Conservation (phyloP, 371 early-diverging fungal species). For the Encephalitozoon hellem region DNA sequence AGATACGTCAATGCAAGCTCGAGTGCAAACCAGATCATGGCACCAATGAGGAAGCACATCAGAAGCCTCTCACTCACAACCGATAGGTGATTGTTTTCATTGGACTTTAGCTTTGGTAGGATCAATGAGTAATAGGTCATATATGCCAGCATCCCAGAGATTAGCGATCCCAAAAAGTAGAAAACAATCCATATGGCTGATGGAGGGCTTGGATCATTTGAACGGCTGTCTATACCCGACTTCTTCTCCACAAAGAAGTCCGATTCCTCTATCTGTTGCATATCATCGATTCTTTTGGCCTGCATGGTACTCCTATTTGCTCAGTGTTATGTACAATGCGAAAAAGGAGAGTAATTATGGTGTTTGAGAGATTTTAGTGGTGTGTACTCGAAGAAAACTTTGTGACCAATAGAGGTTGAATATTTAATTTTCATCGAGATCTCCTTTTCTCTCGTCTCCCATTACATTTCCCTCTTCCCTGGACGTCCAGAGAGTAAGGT, state of each 20-base stretch:
- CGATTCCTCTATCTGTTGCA: background rate
- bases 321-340: background rate
- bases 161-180: background rate
- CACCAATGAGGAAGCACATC: background rate
- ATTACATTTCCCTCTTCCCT: conserved; percentile 29
- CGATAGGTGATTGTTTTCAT: background rate
- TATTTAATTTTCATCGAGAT: conserved; percentile 16
- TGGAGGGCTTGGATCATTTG: background rate
- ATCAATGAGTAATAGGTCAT: background rate
- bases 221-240: too few species aligned
- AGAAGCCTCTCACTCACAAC: background rate
- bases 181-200: background rate
- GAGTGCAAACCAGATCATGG: background rate
- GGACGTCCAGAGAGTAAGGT: conserved; percentile 92
- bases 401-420: background rate
- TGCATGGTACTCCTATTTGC: background rate
- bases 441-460: conserved; percentile 13
- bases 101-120: background rate
- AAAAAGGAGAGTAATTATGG: background rate
- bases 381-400: background rate
- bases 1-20: background rate
- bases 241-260: background rate
- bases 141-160: background rate
- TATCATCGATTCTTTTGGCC: background rate
- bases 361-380: background rate